Percentiles rank a stretch among this genome's conserved stretches.
Conservation (phyloP, 371 early-diverging fungal species). For the Massospora cicadina region DNA sequence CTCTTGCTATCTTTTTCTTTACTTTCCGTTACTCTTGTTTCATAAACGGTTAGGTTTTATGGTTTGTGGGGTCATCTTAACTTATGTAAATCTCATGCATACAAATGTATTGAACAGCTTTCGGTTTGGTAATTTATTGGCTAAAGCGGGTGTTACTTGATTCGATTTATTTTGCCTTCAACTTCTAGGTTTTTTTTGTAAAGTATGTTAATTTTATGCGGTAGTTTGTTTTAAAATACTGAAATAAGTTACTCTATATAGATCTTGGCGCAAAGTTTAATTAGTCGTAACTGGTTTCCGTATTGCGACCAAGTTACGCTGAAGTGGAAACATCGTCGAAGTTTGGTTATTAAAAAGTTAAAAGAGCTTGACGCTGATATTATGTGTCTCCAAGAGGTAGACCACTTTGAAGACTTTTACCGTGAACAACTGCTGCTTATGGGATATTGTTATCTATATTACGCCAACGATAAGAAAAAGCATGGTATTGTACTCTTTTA, state of each 20-base stretch:
- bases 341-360: neutral
- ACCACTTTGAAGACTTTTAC: neutral
- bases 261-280: constrained; percentile 1
- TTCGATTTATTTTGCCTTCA: no score
- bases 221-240: no score
- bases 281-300: neutral
- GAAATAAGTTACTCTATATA: neutral
- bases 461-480: neutral
- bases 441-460: neutral
- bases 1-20: no score
- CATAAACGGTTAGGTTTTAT: no score
- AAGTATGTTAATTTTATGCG: no score
- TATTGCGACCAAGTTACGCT: neutral
- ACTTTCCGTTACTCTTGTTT: no score
- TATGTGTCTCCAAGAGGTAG: neutral
- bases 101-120: no score
- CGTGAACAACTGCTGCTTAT: neutral
- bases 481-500: neutral
- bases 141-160: no score
- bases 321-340: neutral
- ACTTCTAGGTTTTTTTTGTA: no score
- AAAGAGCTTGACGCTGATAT: neutral
- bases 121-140: no score
- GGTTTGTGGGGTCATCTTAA: no score
- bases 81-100: no score